These are phyloP conservation scores for Suillus hirtellus DNA, from an alignment of 768 basidiomycete species.

Conservation along the genomic window DNA sequence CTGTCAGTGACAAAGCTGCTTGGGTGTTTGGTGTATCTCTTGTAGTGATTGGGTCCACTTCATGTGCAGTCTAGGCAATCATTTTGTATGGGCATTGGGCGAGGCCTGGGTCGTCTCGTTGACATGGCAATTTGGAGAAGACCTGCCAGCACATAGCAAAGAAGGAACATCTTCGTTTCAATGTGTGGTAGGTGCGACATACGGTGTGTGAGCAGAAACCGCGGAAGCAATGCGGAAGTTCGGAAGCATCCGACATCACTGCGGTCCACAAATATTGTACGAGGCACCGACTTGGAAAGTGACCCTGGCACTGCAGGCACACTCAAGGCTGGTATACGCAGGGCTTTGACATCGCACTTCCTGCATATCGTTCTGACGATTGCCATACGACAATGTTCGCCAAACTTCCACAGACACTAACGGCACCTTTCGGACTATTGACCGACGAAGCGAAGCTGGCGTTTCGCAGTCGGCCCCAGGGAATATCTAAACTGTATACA, in stretches of 20 bases:
- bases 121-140: not conserved
- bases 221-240: not conserved
- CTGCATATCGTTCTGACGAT: not conserved
- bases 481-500: slow-evolving; percentile 73
- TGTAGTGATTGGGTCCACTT: not conserved
- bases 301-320: not conserved
- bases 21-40: not conserved
- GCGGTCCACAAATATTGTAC: not conserved
- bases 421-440: slow-evolving; percentile 73
- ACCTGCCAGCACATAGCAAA: not conserved
- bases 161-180: not conserved
- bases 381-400: slow-evolving; percentile 51
- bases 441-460: slow-evolving; percentile 89
- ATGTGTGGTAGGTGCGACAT: too few species aligned
- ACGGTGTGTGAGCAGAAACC: too few species aligned
- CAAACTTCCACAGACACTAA: slow-evolving; percentile 69
- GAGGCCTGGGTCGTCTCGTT: slow-evolving; percentile 49
- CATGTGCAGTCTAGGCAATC: not conserved
- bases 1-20: not conserved
- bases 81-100: not conserved
- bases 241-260: not conserved
- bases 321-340: not conserved
- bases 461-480: slow-evolving; percentile 80
- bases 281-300: not conserved
- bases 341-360: not conserved